Evolutionary conservation across 139 green algal genomes (phyloP), one percentile per base, ranked within the genome.

Genomic region (Chlamydomonas asymmetrica): DNA sequence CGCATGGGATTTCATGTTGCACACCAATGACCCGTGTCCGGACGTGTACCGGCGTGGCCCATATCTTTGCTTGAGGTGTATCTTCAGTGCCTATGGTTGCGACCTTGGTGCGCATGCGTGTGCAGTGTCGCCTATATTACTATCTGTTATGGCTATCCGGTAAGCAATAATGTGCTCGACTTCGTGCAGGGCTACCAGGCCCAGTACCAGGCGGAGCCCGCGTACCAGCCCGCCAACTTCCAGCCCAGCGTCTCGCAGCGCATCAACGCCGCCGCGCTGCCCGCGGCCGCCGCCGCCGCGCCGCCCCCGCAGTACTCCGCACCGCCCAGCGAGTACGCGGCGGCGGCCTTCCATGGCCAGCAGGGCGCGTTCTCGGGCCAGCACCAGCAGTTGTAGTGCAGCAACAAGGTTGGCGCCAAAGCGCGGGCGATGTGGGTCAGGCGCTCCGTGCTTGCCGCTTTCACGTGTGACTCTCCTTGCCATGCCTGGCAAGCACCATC

Each of bases 101-200:
- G 10, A 31, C 22, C 49, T 59, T 20, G 22, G n/a, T 13, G 49
- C 49, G 6, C 7, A 5, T 4, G 9, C 49, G 27, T 29, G 49
- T 9, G 49, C 49, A 20, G 9, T 25, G 49, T 13, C 22, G 10
- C 22, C 4, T 29, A 20, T 59, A 59, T 4, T 59, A 59, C 22
- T 4, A 20, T 5, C 16, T 48, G 7, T 20, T 66, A 3, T 38
- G 3, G 37, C n/a, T 38, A 5, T 4, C 29, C 10, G 16, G 6
- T 38, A 22, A 8, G 27, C 8, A 8, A 63, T n/a, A 6, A 38
- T 8, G 7, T 6, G 8, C 3, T 6, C 56, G 29, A 38, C 4
- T n/a, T 16, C 9, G 7, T 37, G n/a, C 54, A 66, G 70, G 70
- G 70, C 29, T 76, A 76, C 39, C 70, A 76, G 57, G 70, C 70